A percentile compares a stretch with the other conserved stretches of the same genome.
Conservation (phyloP, 169 alveolate species). For the Eimeria sp. region DNA sequence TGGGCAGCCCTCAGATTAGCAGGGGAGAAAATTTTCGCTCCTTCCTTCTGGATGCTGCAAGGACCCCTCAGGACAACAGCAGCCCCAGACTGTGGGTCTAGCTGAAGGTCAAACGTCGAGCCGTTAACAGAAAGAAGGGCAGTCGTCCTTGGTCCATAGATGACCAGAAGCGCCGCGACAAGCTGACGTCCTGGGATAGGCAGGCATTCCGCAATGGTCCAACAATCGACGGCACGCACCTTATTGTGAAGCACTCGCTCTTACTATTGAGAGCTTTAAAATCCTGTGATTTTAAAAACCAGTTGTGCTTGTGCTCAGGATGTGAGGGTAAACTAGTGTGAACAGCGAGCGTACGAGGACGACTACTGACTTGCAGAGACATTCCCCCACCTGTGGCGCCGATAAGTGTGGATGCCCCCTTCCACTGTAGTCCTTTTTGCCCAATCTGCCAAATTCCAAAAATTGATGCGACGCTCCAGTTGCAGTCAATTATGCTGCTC, state of each 20-base stretch:
- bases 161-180: conserved; percentile 75
- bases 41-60: conserved; percentile 26
- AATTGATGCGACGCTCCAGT: conserved; percentile 93
- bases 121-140: conserved; percentile 72
- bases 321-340: background rate
- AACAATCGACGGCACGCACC: background rate
- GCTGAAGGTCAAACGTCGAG: conserved; percentile 49
- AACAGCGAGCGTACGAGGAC: background rate
- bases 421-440: conserved; percentile 80
- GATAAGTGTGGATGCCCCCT: conserved; percentile 79
- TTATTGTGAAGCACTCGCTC: background rate
- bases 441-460: conserved; percentile 92
- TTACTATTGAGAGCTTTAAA: background rate
- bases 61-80: conserved; percentile 63
- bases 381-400: conserved; percentile 71
- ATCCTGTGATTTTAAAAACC: background rate
- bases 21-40: conserved; percentile 91
- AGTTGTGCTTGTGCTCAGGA: background rate
- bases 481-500: conserved; percentile 91
- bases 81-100: background rate
- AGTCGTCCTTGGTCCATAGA: conserved; percentile 84
- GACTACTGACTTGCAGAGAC: background rate
- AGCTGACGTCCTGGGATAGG: conserved; percentile 83
- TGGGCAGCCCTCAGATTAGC: conserved; percentile 91
- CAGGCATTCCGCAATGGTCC: background rate